Conservation (phyloP, 345 rosid genomes). For the Euphorbia lathyris region DNA sequence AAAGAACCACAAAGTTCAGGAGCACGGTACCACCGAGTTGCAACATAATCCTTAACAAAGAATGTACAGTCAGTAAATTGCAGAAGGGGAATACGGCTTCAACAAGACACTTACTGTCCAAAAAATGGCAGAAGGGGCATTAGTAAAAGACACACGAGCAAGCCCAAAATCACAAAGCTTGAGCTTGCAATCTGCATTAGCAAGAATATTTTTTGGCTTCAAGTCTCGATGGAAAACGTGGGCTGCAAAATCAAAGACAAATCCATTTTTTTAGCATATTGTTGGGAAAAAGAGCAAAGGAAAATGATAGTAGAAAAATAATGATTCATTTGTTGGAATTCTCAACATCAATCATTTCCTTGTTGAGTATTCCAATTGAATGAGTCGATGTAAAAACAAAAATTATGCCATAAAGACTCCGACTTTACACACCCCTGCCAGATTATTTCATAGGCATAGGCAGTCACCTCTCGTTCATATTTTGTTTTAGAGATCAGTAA, state of each 20-base stretch:
- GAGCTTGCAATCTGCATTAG: slow-evolving; percentile 95
- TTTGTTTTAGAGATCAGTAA: neutral
- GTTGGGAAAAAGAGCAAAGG: neutral
- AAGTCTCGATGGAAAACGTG: slow-evolving; percentile 94
- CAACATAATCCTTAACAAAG: slow-evolving; percentile 90
- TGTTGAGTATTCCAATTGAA: neutral
- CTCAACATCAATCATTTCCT: neutral
- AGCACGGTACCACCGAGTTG: slow-evolving; percentile 99
- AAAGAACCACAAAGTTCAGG: slow-evolving; percentile 98
- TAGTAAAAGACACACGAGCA: slow-evolving; percentile 90
- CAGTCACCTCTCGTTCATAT: neutral
- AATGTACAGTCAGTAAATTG: slow-evolving; percentile 27
- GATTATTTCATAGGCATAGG: neutral
- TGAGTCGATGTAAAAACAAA: neutral
- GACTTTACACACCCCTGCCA: neutral
- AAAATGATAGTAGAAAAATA: neutral
- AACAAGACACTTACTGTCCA: slow-evolving; percentile 87
- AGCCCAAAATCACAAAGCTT: slow-evolving; percentile 98
- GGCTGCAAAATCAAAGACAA: slow-evolving; percentile 41
- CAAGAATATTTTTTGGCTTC: slow-evolving; percentile 95
- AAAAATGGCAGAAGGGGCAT: slow-evolving; percentile 91
- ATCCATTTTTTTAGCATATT: neutral
- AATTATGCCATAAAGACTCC: neutral
- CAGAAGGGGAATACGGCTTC: slow-evolving; percentile 8
- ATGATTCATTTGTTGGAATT: neutral